These are phyloP conservation scores for Meyerozyma smithsonii DNA, from an alignment of 1,139 yeast genomes.

Conservation along the genomic window DNA sequence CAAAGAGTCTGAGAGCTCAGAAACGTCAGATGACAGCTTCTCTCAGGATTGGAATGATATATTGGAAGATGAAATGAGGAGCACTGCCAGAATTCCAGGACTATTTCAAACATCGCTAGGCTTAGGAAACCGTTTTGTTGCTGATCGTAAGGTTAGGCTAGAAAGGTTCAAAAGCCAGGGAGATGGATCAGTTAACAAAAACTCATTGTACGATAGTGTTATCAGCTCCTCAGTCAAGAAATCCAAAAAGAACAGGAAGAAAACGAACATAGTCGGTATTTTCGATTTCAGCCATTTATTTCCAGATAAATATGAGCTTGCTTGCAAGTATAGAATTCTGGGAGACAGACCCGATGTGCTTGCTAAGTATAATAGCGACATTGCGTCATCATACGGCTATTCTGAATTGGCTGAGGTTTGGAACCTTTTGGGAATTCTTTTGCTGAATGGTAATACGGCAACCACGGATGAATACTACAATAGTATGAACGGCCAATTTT, in stretches of 20 bases:
- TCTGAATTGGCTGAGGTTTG: slow-evolving; percentile 71
- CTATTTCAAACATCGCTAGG: slow-evolving; percentile 39
- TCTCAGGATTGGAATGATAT: slow-evolving; percentile 50
- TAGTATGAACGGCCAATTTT: background rate
- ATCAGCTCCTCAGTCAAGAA: background rate
- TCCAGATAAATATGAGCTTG: slow-evolving; percentile 75
- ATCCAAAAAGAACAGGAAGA: slow-evolving; percentile 15
- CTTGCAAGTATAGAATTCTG: slow-evolving; percentile 65
- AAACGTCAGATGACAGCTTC: slow-evolving; percentile 42
- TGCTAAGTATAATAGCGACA: slow-evolving; percentile 66
- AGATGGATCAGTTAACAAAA: slow-evolving; percentile 21
- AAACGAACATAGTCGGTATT: slow-evolving; percentile 54
- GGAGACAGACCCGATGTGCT: slow-evolving; percentile 64
- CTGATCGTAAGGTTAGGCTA: slow-evolving; percentile 18
- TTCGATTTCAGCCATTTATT: slow-evolving; percentile 65
- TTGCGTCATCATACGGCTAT: slow-evolving; percentile 63
- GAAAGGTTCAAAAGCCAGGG: slow-evolving; percentile 26
- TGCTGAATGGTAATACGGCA: slow-evolving; percentile 25
- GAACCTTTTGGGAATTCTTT: slow-evolving; percentile 55
- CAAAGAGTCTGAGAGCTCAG: slow-evolving; percentile 10
- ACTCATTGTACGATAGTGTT: slow-evolving; percentile 21
- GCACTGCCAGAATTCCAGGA: slow-evolving; percentile 43
- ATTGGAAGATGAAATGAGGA: slow-evolving; percentile 40
- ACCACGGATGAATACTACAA: slow-evolving; percentile 1
- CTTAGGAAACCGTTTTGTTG: slow-evolving; percentile 28